Conservation (phyloP, 2,329 filamentous ascomycete species). For the Zymoseptoria brevis region DNA sequence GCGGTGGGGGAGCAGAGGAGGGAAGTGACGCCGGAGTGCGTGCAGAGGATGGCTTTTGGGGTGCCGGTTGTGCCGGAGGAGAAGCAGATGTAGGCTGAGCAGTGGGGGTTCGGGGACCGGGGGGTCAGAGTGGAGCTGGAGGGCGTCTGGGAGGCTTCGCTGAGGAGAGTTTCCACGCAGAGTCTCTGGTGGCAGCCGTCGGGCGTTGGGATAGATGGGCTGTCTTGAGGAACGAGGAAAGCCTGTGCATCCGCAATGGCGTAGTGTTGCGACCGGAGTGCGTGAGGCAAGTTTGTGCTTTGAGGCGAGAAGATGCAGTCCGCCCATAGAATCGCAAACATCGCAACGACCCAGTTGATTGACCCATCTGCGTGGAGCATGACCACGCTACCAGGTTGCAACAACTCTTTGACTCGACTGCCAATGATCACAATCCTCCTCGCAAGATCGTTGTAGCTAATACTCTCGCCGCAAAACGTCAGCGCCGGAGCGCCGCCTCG, state of each 20-base stretch:
- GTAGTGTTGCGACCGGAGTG: conserved; percentile 1
- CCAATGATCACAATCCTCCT: not conserved
- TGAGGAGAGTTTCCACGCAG: not conserved
- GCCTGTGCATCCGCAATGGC: not conserved
- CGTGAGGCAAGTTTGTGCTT: not conserved
- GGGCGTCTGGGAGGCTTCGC: not conserved
- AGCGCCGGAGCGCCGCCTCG: not conserved
- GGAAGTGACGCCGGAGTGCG: not conserved
- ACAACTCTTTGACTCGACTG: not conserved
- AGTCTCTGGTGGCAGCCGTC: conserved; percentile 1
- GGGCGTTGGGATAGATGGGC: not conserved
- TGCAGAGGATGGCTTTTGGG: conserved; percentile 2
- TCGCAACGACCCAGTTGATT: conserved; percentile 1
- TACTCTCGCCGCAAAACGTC: not conserved
- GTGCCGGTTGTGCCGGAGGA: conserved; percentile 3
- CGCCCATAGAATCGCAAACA: conserved; percentile 2
- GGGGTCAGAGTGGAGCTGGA: not conserved
- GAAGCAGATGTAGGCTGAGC: conserved; percentile 2
- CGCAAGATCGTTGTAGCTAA: not conserved
- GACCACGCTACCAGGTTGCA: not conserved
- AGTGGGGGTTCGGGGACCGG: not conserved
- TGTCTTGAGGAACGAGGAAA: not conserved
- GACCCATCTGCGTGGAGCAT: conserved; percentile 4
- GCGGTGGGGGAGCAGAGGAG: not conserved
- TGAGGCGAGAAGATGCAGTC: conserved; percentile 4